These are phyloP conservation scores for Ensete ventricosum DNA, from an alignment of 176 grass and related monocot genomes.

Conservation along the genomic window DNA sequence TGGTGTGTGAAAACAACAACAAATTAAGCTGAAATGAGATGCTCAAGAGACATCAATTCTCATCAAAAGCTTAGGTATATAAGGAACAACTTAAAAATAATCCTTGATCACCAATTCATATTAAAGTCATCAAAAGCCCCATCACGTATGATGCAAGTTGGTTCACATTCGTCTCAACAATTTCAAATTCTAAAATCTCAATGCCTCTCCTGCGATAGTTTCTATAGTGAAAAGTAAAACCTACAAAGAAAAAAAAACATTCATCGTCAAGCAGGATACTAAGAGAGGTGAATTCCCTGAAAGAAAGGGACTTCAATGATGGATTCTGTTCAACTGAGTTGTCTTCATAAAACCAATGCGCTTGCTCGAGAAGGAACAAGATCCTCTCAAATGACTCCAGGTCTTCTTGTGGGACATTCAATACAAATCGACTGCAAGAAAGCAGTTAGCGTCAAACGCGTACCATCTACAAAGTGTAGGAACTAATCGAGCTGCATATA, in stretches of 20 bases:
- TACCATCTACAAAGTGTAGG: not conserved
- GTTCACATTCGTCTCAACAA: not conserved
- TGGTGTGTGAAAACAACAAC: not conserved
- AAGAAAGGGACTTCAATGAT: conserved; percentile 86
- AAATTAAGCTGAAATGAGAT: not conserved
- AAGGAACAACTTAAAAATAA: too few relatives aligned
- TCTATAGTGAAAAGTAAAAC: not conserved
- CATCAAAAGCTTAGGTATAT: too few relatives aligned
- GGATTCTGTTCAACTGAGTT: conserved; percentile 91
- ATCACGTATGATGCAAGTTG: not conserved
- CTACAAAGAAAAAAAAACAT: not conserved
- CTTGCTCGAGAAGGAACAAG: conserved; percentile 89
- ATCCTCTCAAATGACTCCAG: conserved; percentile 96
- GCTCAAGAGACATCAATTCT: not conserved
- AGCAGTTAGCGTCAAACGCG: not conserved
- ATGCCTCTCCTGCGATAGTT: not conserved
- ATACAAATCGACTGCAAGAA: conserved; percentile 72
- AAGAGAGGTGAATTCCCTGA: conserved; percentile 86
- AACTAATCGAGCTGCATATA: too few relatives aligned
- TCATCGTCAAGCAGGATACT: conserved; percentile 26
- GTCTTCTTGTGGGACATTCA: conserved; percentile 95
- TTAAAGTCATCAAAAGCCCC: not conserved
- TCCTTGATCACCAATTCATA: too few relatives aligned
- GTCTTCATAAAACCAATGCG: conserved; percentile 99
- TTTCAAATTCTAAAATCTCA: not conserved